Conservation (phyloP, 345 rosid genomes). For the Carallia pectinifolia region DNA sequence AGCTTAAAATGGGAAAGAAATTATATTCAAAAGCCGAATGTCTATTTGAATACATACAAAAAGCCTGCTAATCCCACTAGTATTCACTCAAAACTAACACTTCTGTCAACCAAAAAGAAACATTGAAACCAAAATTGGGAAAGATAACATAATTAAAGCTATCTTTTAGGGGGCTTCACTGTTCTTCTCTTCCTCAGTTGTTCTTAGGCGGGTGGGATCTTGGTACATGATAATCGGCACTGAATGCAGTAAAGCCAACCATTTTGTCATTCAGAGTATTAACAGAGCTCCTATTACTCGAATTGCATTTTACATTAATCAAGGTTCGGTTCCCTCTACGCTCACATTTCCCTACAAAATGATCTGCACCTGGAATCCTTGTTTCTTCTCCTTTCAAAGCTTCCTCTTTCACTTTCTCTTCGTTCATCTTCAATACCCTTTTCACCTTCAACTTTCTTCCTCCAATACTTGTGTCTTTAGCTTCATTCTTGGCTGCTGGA, state of each 20-base stretch:
- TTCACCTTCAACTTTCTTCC: slow-evolving; percentile 27
- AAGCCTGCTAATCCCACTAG: slow-evolving; percentile 24
- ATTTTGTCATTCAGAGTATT: slow-evolving; percentile 13
- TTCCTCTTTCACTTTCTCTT: slow-evolving; percentile 16
- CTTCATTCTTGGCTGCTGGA: slow-evolving; percentile 10
- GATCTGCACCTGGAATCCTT: slow-evolving; percentile 31
- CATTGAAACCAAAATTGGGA: slow-evolving; percentile 15
- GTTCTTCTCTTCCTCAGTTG: slow-evolving; percentile 36
- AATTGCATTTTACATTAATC: not conserved
- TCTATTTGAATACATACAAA: slow-evolving; percentile 27
- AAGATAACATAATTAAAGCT: not conserved
- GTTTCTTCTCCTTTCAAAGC: slow-evolving; percentile 3
- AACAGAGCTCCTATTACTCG: not conserved
- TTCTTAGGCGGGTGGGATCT: slow-evolving; percentile 52
- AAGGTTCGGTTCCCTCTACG: slow-evolving; percentile 7
- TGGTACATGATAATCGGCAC: slow-evolving; percentile 51
- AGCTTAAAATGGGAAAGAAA: too few relatives aligned
- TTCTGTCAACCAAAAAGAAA: not conserved
- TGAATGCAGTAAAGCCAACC: slow-evolving; percentile 45
- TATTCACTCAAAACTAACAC: slow-evolving; percentile 8
- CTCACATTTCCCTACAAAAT: slow-evolving; percentile 21
- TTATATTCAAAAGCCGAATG: too few relatives aligned
- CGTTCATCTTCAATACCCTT: slow-evolving; percentile 1
- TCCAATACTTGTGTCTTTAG: slow-evolving; percentile 7
- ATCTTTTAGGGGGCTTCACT: slow-evolving; percentile 2